Base-by-base conservation (phyloP, 176 grass and related monocot species). In the Musa itinerans region DNA sequence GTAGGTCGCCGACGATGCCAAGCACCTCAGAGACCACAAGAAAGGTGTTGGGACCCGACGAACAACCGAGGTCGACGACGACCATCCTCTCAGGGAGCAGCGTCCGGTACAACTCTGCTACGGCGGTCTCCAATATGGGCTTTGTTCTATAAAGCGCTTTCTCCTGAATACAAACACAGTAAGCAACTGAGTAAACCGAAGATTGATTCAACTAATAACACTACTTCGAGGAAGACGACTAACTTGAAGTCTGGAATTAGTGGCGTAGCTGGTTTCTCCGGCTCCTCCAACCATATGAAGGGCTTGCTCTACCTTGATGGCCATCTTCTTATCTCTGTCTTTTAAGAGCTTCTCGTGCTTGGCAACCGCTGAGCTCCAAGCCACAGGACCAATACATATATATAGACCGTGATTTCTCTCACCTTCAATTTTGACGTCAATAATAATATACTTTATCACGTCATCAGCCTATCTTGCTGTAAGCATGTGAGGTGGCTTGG, bases 1-100 rank as follows among this genome's bases (percentile, higher is more conserved):
- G 62, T 21, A 21, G 10, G 52, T 22, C 11, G 0, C 52, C 51
- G 10, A 85, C 58, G 1, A 56, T 27, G 12, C 62, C 11, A 11
- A 84, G 76, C 48, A 78, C 83, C 69, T 78, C 50, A 0, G 81
- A 77, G 25, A 84, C 10, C 3, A 92, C 82, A 0, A 72, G 21
- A 2, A 88, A 63, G 1, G 86, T 54, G 48, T 92, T 89, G 0
- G 89, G 77, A 8, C 86, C 78, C 0, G 81, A 86, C 16, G 86
- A 82, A 72, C 86, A 92, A 8, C 89, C 81, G 1, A 89, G 12
- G 74, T 89, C 86, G 0, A 58, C 89, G 2, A 86, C 71, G 10
- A 86, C 78, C 79, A 86, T 81, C 8, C 67, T 80, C 48, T 43
- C 0, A 2, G 80, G 77, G 19, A 54, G 74, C 10, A 84, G 19